These are phyloP conservation scores for Rachicladosporium sp. DNA, from an alignment of 2,329 filamentous ascomycete species.

Conservation along the genomic window DNA sequence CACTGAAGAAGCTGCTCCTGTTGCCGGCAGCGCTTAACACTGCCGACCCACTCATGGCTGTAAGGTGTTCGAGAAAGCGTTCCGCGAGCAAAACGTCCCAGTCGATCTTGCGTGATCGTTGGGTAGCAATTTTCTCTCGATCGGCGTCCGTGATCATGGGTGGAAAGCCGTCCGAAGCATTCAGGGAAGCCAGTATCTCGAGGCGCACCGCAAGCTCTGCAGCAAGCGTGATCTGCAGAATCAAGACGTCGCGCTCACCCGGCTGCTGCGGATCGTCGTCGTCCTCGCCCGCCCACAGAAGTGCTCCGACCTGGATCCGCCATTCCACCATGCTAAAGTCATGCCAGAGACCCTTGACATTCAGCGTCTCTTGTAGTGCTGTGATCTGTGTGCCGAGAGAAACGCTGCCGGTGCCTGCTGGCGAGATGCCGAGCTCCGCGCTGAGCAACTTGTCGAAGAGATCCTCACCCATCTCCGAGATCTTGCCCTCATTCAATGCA, in stretches of 20 bases:
- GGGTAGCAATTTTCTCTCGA: background rate
- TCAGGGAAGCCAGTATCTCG: slow-evolving; percentile 25
- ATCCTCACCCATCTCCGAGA: slow-evolving; percentile 16
- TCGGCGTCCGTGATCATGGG: background rate
- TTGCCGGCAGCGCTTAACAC: slow-evolving; percentile 7
- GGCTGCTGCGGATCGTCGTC: slow-evolving; percentile 20
- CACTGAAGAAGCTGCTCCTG: slow-evolving; percentile 15
- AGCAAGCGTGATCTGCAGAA: slow-evolving; percentile 43
- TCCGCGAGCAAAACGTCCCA: slow-evolving; percentile 45
- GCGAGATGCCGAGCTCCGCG: slow-evolving; percentile 6
- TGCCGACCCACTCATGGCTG: slow-evolving; percentile 32
- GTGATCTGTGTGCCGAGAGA: slow-evolving; percentile 34
- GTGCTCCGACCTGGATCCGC: slow-evolving; percentile 33
- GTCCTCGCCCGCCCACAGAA: slow-evolving; percentile 28
- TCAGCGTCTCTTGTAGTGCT: slow-evolving; percentile 31
- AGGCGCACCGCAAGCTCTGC: slow-evolving; percentile 43
- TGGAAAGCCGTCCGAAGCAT: background rate
- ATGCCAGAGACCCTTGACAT: slow-evolving; percentile 33
- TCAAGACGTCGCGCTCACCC: slow-evolving; percentile 39
- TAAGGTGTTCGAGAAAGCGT: slow-evolving; percentile 26
- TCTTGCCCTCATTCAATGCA: slow-evolving; percentile 9
- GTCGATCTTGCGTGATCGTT: slow-evolving; percentile 31
- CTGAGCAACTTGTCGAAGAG: slow-evolving; percentile 17
- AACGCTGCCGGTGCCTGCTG: slow-evolving; percentile 7
- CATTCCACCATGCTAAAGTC: slow-evolving; percentile 36